phyloP scores from a whole-genome alignment of 108 stramenopile species.

The Cyclostephanos tholiformis region DNA sequence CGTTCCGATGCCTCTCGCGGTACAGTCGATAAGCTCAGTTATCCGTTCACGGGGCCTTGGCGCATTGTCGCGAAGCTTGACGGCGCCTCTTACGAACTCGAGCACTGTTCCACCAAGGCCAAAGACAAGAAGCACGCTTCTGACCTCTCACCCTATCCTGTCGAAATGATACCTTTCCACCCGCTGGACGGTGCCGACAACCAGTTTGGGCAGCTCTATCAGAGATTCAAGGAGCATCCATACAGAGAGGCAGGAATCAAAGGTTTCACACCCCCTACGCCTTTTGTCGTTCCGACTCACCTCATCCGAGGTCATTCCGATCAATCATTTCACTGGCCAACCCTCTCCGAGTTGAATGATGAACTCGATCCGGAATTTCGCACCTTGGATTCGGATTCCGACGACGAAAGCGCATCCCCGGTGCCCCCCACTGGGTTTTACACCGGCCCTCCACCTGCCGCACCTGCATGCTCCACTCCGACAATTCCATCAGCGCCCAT shows the following conservation, averaged over 20 bases:
- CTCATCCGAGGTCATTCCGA: no score
- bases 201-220: not conserved
- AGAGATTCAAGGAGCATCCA: not conserved
- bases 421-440: not conserved
- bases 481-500: not conserved
- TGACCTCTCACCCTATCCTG: not conserved
- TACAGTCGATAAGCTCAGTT: not conserved
- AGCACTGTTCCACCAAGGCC: not conserved
- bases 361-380: not conserved
- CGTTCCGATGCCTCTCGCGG: not conserved
- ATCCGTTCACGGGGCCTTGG: not conserved
- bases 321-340: no score
- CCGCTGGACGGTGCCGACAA: not conserved
- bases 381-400: not conserved
- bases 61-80: not conserved
- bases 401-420: not conserved
- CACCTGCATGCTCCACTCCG: not conserved
- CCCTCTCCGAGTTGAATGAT: no score
- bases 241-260: not conserved
- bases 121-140: not conserved
- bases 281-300: not conserved
- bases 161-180: not conserved
- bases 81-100: not conserved
- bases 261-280: not conserved
- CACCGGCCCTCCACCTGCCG: not conserved